A percentile compares a stretch with the other conserved stretches of the same genome.
Conservation (phyloP, 116 monocot species). For the Zostera marina region DNA sequence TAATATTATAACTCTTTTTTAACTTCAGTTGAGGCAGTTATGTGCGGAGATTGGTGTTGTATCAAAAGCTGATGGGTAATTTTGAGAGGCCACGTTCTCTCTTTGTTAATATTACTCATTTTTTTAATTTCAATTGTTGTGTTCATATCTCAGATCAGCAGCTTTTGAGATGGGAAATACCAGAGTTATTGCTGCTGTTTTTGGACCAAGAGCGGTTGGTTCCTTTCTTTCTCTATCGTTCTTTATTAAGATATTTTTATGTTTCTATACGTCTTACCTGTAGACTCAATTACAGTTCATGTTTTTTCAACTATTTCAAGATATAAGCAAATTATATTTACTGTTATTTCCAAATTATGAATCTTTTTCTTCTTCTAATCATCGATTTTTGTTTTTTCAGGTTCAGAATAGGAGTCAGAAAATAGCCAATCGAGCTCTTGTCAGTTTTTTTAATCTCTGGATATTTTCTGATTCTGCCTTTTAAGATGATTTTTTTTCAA, state of each 20-base stretch:
- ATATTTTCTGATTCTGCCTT: neutral
- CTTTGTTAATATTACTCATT: neutral
- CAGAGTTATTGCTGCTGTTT: conserved; percentile 88
- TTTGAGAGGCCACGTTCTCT: conserved; percentile 1
- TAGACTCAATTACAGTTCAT: too few relatives aligned
- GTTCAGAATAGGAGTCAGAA: conserved; percentile 76
- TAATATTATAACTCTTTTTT: neutral
- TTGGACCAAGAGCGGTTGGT: conserved; percentile 70
- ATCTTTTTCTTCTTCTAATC: neutral
- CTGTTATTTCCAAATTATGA: neutral
- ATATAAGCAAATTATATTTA: too few relatives aligned
- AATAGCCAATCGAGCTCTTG: conserved; percentile 53
- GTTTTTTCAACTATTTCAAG: too few relatives aligned
- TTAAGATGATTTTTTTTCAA: neutral
- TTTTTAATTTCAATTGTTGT: neutral
- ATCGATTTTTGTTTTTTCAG: conserved; percentile 14
- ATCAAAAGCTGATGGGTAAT: conserved; percentile 62
- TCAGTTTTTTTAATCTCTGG: conserved; percentile 11
- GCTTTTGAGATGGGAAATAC: conserved; percentile 98
- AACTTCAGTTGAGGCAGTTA: conserved; percentile 69
- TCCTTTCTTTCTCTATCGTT: neutral
- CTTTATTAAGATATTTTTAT: conserved; percentile 1
- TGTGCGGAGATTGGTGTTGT: conserved; percentile 69
- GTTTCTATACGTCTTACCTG: too few relatives aligned
- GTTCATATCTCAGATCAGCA: conserved; percentile 42